Percentiles rank a stretch among this genome's conserved stretches.
phyloP scores from a whole-genome alignment of 768 basidiomycete species.

The Calocybe cyanea region DNA sequence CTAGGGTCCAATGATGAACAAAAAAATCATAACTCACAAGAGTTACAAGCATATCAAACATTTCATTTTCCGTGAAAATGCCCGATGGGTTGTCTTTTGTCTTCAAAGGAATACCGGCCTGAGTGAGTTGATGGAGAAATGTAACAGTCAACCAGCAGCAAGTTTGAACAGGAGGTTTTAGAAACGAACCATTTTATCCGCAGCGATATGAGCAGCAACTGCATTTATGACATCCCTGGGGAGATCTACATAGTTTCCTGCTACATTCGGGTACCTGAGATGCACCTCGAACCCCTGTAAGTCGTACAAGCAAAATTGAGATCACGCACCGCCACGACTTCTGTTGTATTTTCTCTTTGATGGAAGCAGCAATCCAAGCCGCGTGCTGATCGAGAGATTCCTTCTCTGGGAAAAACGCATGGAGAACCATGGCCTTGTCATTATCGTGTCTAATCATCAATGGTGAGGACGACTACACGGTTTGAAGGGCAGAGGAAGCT shows the following conservation, averaged over 20 bases:
- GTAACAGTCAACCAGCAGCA: not conserved
- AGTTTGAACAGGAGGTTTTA: not conserved
- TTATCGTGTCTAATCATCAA: no score
- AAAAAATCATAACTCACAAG: constrained; percentile 23
- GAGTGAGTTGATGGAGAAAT: not conserved
- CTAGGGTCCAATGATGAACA: no score
- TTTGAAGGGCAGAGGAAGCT: constrained; percentile 10
- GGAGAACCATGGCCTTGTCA: not conserved
- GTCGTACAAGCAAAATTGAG: no score
- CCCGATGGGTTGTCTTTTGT: constrained; percentile 40
- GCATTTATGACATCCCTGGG: constrained; percentile 47
- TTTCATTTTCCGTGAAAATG: constrained; percentile 41
- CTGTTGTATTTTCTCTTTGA: constrained; percentile 26
- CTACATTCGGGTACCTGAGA: constrained; percentile 25
- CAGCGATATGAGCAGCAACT: constrained; percentile 36
- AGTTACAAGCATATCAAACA: constrained; percentile 39
- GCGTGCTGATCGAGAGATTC: constrained; percentile 4
- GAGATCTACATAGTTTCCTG: constrained; percentile 40
- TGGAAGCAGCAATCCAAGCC: constrained; percentile 25
- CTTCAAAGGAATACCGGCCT: constrained; percentile 46
- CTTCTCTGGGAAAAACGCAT: not conserved
- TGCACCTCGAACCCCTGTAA: not conserved
- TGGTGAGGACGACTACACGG: no score
- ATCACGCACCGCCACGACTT: constrained; percentile 22
- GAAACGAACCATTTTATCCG: constrained; percentile 30